Base-by-base conservation (phyloP, 2,329 filamentous ascomycete species). In the Ceratocystis variospora region DNA sequence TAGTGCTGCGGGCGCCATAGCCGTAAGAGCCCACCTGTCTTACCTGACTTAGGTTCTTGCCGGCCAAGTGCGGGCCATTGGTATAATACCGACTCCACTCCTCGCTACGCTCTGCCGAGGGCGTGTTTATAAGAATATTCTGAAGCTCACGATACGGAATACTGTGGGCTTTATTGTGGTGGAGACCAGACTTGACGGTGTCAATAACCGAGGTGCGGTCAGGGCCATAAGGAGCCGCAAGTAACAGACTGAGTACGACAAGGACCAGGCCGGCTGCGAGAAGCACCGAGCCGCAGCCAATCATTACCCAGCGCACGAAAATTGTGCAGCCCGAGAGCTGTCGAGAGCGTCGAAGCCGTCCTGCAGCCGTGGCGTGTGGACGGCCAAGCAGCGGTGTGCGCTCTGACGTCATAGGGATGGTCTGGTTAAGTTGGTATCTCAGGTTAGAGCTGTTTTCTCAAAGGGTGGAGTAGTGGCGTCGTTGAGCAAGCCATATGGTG, bases 11-110 rank as follows among this genome's bases (percentile, higher is more conserved):
- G 22, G 22, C 48, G 10, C 48, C 12, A 5, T 22, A 7, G 22
- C 48, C 22, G 17, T 5, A 62, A 25, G 46, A 25, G 22, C 5
- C 5, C 15, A n/a, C 17, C 8, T 41, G 31, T 31, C 71, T 67
- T 74, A 79, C 81, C 76, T 90, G 87, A 62, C 86, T 90, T 68
- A 86, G 80, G 73, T 93, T 94, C 76, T 87, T 85, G 22, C 89
- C 89, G 0, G 87, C 88, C 62, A 93, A 76, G 75, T 93, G 89
- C 19, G 87, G 81, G 0, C 89, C 89, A 0, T 86, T 78, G 0
- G 89, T 89, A 72, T 93, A 93, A 74, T 92, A 93, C 69, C 79
- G 79, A 74, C 85, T 89, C 88, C 88, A 92, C 75, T 90, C 84
- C 69, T 82, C 79, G 7, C 82, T 82, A 69, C 79, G 80, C 61